phyloP scores from a whole-genome alignment of 768 basidiomycete species.

The Lentinus tigrinus region DNA sequence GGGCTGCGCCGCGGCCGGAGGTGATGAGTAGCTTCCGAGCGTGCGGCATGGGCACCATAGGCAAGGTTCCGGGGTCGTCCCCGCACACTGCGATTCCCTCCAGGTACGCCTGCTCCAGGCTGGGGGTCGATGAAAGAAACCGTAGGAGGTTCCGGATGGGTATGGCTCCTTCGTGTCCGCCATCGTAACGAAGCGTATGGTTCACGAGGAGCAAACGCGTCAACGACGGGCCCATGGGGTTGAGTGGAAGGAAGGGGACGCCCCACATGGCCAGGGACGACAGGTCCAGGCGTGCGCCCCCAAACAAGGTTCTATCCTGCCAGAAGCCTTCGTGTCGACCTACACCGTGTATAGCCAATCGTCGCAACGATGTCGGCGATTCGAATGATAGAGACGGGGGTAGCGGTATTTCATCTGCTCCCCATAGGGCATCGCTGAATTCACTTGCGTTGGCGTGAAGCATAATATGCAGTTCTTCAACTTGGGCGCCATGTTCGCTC shows the following conservation, averaged over 20 bases:
- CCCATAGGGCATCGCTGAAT: background rate
- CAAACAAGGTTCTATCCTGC: background rate
- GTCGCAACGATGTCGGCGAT: background rate
- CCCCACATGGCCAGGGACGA: background rate
- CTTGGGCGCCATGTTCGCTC: background rate
- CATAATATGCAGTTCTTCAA: background rate
- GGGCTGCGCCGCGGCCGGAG: too few relatives aligned
- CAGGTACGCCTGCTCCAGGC: too few relatives aligned
- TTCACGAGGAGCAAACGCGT: background rate
- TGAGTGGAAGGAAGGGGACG: background rate
- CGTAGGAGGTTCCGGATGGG: too few relatives aligned
- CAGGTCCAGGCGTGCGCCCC: background rate
- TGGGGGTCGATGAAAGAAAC: too few relatives aligned
- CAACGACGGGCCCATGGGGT: background rate
- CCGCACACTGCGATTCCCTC: too few relatives aligned
- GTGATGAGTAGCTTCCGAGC: too few relatives aligned
- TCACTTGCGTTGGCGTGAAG: background rate
- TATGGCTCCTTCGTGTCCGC: background rate
- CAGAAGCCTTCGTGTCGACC: background rate
- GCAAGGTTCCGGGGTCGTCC: too few relatives aligned
- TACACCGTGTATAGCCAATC: background rate
- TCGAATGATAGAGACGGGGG: background rate
- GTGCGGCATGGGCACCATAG: too few relatives aligned
- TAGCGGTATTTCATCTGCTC: background rate
- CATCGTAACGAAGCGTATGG: background rate